Conservation (phyloP, 1,139 yeast species). For the Debaryomyces udenii region DNA sequence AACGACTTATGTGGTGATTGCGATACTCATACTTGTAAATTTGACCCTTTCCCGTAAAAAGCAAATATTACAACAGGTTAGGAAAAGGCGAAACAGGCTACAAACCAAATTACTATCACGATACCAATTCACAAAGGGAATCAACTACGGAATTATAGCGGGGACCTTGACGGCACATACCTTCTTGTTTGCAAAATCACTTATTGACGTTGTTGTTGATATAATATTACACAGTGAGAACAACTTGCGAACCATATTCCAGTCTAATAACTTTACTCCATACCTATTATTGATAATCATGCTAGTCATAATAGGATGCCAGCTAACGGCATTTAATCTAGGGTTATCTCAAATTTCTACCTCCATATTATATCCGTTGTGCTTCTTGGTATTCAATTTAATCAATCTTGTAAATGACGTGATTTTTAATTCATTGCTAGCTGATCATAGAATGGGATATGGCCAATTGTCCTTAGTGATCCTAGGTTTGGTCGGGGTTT, state of each 20-base stretch:
- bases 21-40: conserved; percentile 28
- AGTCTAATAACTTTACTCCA: conserved; percentile 31
- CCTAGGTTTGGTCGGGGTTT: conserved; percentile 41
- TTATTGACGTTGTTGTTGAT: conserved; percentile 66
- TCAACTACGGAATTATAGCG: conserved; percentile 67
- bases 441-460: conserved; percentile 32
- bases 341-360: conserved; percentile 77
- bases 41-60: conserved; percentile 18
- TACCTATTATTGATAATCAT: conserved; percentile 61
- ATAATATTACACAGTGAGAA: conserved; percentile 41
- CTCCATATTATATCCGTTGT: conserved; percentile 78
- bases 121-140: conserved; percentile 48
- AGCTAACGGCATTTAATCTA: conserved; percentile 71
- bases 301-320: conserved; percentile 70
- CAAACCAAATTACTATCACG: conserved; percentile 19
- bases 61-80: conserved; percentile 7
- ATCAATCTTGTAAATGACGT: conserved; percentile 75
- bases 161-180: conserved; percentile 89
- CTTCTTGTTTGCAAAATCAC: conserved; percentile 78
- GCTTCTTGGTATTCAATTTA: conserved; percentile 81
- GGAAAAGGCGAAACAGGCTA: conserved; percentile 16
- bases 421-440: conserved; percentile 46
- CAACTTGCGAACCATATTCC: conserved; percentile 22
- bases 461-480: conserved; percentile 39
- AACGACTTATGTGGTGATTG: conserved; percentile 35